Percentiles rank a stretch among this genome's conserved stretches.
Evolutionary conservation across 208 protist species (phyloP).

Genomic region (Trichomonas tenax): DNA sequence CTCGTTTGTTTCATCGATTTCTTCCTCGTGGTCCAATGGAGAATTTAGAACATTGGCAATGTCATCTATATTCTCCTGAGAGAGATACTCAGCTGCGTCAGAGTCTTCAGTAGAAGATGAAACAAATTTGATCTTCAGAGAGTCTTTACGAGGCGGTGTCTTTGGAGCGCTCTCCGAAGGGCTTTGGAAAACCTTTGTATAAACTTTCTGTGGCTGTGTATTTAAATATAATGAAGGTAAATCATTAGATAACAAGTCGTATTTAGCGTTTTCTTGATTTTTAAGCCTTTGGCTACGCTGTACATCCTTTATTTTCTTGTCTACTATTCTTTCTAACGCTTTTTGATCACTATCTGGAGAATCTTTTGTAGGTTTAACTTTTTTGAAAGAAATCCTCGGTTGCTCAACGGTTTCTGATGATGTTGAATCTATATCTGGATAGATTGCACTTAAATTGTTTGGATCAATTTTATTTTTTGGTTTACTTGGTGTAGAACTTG

Average conservation of each 20-base stretch:
- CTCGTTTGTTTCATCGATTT: not conserved
- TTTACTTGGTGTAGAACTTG: not conserved
- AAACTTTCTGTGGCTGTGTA: not conserved
- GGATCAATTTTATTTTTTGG: not conserved
- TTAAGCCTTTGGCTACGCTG: not conserved
- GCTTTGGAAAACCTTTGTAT: not conserved
- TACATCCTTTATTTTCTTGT: not conserved
- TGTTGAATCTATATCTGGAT: not conserved
- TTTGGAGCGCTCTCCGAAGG: not conserved
- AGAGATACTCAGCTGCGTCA: not conserved
- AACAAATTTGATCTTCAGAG: not conserved
- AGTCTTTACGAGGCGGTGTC: not conserved
- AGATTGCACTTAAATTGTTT: not conserved
- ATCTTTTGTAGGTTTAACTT: not conserved
- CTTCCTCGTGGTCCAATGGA: not conserved
- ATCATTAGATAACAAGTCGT: not conserved
- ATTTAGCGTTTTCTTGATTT: not conserved
- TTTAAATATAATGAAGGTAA: not conserved
- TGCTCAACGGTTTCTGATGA: not conserved
- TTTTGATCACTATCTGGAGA: not conserved
- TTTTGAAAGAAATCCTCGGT: not conserved
- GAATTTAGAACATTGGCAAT: not conserved
- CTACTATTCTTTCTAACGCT: not conserved
- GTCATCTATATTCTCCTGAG: not conserved
- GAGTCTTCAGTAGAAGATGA: not conserved